Percentiles rank a stretch among this genome's conserved stretches.
These are phyloP conservation scores for Hawksworthiomyces lignivorus DNA, from an alignment of 2,329 filamentous ascomycete species.

Conservation along the genomic window DNA sequence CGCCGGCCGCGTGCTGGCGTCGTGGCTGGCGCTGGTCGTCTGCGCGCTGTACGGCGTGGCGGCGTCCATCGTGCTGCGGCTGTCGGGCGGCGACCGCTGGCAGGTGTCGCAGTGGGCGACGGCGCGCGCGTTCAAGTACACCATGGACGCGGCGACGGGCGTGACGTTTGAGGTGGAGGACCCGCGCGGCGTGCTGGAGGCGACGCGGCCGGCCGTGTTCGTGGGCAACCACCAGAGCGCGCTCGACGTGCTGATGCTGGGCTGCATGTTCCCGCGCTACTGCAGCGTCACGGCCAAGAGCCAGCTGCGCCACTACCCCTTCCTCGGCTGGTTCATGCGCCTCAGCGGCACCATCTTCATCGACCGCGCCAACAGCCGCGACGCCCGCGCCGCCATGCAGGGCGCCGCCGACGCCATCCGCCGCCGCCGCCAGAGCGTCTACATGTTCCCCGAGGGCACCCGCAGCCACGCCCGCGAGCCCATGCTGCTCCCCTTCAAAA, in stretches of 20 bases:
- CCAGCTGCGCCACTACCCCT: conserved; percentile 67
- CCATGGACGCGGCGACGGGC: conserved; percentile 68
- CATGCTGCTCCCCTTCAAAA: conserved; percentile 89
- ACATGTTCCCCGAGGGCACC: conserved; percentile 88
- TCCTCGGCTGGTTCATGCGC: conserved; percentile 92
- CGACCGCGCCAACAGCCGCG: conserved; percentile 76
- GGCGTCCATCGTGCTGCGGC: conserved; percentile 62
- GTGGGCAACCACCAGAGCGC: conserved; percentile 95
- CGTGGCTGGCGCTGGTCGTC: conserved; percentile 54
- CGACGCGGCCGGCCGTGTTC: conserved; percentile 73
- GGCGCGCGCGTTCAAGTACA: conserved; percentile 69
- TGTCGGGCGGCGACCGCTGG: conserved; percentile 54
- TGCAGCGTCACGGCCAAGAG: conserved; percentile 91
- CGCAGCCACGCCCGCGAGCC: conserved; percentile 81
- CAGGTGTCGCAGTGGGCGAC: conserved; percentile 80
- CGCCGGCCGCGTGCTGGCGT: conserved; percentile 58
- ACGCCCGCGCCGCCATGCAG: conserved; percentile 77
- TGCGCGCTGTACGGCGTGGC: conserved; percentile 67
- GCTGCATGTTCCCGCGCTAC: conserved; percentile 80
- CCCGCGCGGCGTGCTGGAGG: conserved; percentile 52
- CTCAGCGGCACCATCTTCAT: conserved; percentile 91
- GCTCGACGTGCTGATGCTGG: conserved; percentile 88
- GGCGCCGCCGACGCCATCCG: conserved; percentile 76
- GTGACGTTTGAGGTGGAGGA: conserved; percentile 71
- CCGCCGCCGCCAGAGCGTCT: conserved; percentile 64